Evolutionary conservation across 1,139 yeast genomes (phyloP), one percentile per base, ranked within the genome.

Genomic region (Yamadazyma oceani): DNA sequence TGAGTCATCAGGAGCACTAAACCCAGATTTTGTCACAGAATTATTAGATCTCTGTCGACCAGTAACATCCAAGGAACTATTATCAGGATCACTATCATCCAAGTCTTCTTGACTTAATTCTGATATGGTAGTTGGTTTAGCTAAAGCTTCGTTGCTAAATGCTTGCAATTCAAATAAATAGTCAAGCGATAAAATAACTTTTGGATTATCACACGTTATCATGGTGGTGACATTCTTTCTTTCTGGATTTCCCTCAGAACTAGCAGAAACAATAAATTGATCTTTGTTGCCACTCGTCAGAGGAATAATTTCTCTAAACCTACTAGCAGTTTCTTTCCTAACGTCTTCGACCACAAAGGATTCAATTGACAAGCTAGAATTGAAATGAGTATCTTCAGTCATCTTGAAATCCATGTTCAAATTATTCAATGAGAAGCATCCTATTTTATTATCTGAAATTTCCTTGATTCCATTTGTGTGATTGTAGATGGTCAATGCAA

Each of bases 271-370:
- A 63, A 77, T 67, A 48, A 94, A 84, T 55, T 92, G 98, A 51
- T 85, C 72, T 23, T 78, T 79, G 2, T 76, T 80, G 29, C 80
- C 78, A 3, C 70, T 62, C 2, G 77, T 73, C 17, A 79, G 76
- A 1, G 97, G 97, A 32, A 94, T 82, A 25, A 92, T 80, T 45
- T 89, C 85, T 0, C 83, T 74, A 58, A 87, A 92, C 51, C 78
- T 78, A 60, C 86, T 90, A 13, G 73, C 78, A 21, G 75, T 76
- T 9, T 65, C 64, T 23, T 63, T 55, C 48, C 98, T 72, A 3
- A 80, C 77, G 60, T 92, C 98, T 41, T 76, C 77, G 1, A 90
- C 87, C 2, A 83, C 78, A 53, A 94, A 85, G 0, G 96, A 81
- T 28, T 79, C 76, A 21, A 89, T 71, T 34, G 77, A 78, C 12